A percentile compares a stretch with the other conserved stretches of the same genome.
These are phyloP conservation scores for Solanum stenotomum DNA, from an alignment of 257 asterid genomes.

Conservation along the genomic window DNA sequence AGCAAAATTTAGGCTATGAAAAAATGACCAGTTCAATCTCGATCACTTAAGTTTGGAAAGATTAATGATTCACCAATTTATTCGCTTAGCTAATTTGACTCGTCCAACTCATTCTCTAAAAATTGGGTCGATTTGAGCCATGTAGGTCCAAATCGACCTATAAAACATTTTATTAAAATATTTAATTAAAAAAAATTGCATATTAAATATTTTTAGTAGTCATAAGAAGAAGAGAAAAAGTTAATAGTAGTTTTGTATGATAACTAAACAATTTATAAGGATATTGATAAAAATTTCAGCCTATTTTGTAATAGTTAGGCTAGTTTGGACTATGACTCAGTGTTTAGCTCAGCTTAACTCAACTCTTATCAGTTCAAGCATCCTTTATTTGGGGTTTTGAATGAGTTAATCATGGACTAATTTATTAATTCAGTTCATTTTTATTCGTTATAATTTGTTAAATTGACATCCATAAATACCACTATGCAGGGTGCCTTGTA, in stretches of 20 bases:
- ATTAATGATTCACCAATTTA: no score
- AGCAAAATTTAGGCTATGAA: not conserved
- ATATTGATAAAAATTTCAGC: not conserved
- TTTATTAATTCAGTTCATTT: not conserved
- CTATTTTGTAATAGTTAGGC: not conserved
- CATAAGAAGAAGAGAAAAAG: no score
- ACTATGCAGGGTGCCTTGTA: not conserved
- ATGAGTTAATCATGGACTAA: not conserved
- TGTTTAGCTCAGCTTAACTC: not conserved
- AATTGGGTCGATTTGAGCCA: not conserved
- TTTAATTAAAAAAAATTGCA: no score
- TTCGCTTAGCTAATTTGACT: not conserved
- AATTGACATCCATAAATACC: not conserved
- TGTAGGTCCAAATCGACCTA: not conserved
- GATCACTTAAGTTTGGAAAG: not conserved
- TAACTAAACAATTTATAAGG: not conserved
- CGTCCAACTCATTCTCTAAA: not conserved
- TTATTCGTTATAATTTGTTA: not conserved
- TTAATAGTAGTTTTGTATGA: not conserved
- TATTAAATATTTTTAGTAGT: no score
- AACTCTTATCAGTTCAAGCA: not conserved
- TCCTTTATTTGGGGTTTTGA: not conserved
- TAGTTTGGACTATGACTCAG: not conserved
- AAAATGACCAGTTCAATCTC: not conserved
- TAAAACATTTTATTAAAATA: no score